Percentiles rank a stretch among this genome's conserved stretches.
Conservation (phyloP, 306 rosid genomes). For the Quercus gilva region DNA sequence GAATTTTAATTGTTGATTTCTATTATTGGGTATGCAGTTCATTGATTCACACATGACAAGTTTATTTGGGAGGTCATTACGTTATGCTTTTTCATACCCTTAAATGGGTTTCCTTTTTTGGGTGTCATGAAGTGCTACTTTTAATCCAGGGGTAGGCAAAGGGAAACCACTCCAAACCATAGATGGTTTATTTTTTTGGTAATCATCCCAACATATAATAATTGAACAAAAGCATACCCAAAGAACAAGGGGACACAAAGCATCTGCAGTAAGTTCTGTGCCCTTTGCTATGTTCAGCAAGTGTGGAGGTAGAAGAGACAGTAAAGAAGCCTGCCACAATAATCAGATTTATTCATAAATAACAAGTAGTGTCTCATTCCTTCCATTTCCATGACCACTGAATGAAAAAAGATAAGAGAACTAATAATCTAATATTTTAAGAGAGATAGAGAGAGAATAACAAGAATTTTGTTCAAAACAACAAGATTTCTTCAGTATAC, state of each 20-base stretch:
- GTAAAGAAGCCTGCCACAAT: slow-evolving; percentile 76
- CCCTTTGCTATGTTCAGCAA: slow-evolving; percentile 50
- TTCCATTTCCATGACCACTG: background rate
- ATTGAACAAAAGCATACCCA: slow-evolving; percentile 70
- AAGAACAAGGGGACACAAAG: slow-evolving; percentile 55
- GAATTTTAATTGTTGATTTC: too few relatives aligned
- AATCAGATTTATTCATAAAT: slow-evolving; percentile 29
- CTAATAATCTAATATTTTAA: background rate
- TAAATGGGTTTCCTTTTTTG: too few relatives aligned
- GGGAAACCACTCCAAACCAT: too few relatives aligned
- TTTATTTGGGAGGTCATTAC: too few relatives aligned
- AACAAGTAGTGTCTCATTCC: slow-evolving; percentile 9
- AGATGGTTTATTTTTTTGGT: too few relatives aligned
- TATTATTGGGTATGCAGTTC: too few relatives aligned
- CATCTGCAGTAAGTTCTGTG: slow-evolving; percentile 51
- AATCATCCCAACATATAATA: slow-evolving; percentile 2
- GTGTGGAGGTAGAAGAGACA: slow-evolving; percentile 79
- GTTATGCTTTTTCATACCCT: too few relatives aligned
- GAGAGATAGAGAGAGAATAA: background rate
- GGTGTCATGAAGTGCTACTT: too few relatives aligned
- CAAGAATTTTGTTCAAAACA: background rate
- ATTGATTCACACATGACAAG: too few relatives aligned
- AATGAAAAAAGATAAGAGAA: background rate
- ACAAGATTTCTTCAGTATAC: background rate
- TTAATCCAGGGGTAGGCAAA: too few relatives aligned